Evolutionary conservation across 2,329 filamentous ascomycete species (phyloP).

Genomic region (Epichloe sibirici): DNA sequence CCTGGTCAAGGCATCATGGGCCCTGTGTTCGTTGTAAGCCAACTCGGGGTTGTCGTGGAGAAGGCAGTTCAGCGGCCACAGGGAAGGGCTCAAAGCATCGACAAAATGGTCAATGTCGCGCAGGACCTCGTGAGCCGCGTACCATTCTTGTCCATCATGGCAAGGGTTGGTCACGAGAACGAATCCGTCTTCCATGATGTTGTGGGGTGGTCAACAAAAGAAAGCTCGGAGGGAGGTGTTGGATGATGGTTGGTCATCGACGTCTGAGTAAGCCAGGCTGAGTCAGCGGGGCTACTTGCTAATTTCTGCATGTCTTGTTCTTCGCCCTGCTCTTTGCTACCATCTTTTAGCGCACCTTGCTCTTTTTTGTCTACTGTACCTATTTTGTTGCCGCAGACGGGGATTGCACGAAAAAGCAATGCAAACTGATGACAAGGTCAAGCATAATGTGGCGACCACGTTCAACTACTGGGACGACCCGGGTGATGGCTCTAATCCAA

Average conservation of each 20-base stretch:
- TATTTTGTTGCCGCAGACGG: not conserved
- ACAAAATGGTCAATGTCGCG: constrained; percentile 26
- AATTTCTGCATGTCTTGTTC: too few species aligned
- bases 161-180: not conserved
- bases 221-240: not conserved
- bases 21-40: constrained; percentile 27
- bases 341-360: too few species aligned
- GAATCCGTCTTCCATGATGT: not conserved
- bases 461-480: constrained; percentile 30
- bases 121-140: constrained; percentile 13
- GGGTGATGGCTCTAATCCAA: constrained; percentile 29
- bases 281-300: not conserved
- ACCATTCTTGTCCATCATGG: not conserved
- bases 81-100: constrained; percentile 5
- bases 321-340: too few species aligned
- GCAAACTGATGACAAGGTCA: not conserved
- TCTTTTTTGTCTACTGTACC: too few species aligned
- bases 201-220: not conserved
- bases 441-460: constrained; percentile 20
- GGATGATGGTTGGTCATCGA: not conserved
- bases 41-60: constrained; percentile 34
- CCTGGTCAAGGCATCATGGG: constrained; percentile 26
- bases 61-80: constrained; percentile 25
- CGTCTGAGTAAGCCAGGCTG: not conserved
- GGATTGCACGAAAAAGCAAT: not conserved